Evolutionary conservation across 1,284 basidiomycete genomes (phyloP), one percentile per base, ranked within the genome.

Genomic region (Wallemia ichthyophaga): DNA sequence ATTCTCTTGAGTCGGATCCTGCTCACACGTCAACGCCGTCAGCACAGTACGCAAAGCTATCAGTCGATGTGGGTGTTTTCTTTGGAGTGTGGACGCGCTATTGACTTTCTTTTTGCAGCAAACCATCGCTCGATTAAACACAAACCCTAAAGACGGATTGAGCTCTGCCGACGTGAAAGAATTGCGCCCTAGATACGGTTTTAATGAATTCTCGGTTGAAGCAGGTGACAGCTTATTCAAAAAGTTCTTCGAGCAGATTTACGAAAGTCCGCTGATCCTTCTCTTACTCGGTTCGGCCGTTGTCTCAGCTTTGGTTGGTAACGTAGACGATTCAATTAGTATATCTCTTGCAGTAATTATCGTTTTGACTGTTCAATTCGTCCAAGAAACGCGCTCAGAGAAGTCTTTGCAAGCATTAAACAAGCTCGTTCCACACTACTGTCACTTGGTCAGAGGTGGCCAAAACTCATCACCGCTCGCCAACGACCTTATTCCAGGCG

Each of bases 361-460:
- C 58, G 94, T 95, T 65, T 89, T 89, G 13, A 76, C 86, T 25
- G 91, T 95, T 60, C 89, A 89, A 62, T 89, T 95, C 26, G 78
- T 94, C 57, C 89, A 95, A 69, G 91, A 95, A 71, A 83, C 81
- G 17, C 91, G 86, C 64, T 89, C 91, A 5, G 89, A 95, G 71
- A 81, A 81, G 70, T 25, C 28, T 57, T 15, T n/a, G 1, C 64
- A 92, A 86, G 89, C 89, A 17, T 73, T 95, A 64, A 87, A 83
- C 69, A 85, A 92, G 68, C 94, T 92, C 70, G 86, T 88, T 32
- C 89, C 89, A 0, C 87, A 94, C 66, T 86, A 92, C 69, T 87
- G 88, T 27, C 88, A 85, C 59, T 87, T 83, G n/a, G 66, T 86
- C 62, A 83, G 89, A 25, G 76, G 77, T 57, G 81, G 84, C 53